Base-by-base conservation (phyloP, 2,329 filamentous ascomycete genomes). In the Monilinia aucupariae region DNA sequence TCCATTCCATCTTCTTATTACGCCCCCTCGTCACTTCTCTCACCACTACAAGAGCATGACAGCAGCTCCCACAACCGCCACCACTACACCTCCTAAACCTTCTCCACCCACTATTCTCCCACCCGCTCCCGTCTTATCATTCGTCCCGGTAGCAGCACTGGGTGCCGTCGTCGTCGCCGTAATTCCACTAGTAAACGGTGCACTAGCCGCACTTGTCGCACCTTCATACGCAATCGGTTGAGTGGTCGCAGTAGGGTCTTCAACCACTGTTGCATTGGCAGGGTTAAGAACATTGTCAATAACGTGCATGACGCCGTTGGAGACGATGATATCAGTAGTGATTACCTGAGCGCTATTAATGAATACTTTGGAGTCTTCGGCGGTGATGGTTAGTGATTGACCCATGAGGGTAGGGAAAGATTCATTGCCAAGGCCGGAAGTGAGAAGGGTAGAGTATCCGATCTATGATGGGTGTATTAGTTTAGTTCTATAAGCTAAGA, bases 231-330 rank as follows among this genome's bases (percentile, higher is more conserved):
- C 76, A 6, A 78, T 75, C 13, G 70, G 66, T 47, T 78, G 75
- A 4, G 73, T 75, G 30, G 69, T 70, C 1, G 73, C 66, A 3
- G 70, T 71, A 8, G 76, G 74, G 53, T 81, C 73, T 0, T 79
- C 79, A 22, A 67, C 65, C 3, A 70, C 73, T 3, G 67, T 68
- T 17, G 74, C 64, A 4, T 71, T 75, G 45, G 78, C 71, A 1
- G 78, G 80, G 69, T 79, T 81, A 37, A 82, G 73, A 9, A 81
- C 78, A 63, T 76, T 78, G 62, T 72, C 74, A 51, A 78, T 74
- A 9, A 77, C 68, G 62, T 74, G 69, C 17, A 74, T 56, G 47
- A 78, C 73, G 62, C 76, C 72, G 55, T 75, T 75, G 10, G 69
- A 68, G 47, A 76, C 58, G 8, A 76, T 66, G 43, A 76, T 71